These are phyloP conservation scores for Jaltomata sinuosa DNA, from an alignment of 257 asterid species.

Conservation along the genomic window DNA sequence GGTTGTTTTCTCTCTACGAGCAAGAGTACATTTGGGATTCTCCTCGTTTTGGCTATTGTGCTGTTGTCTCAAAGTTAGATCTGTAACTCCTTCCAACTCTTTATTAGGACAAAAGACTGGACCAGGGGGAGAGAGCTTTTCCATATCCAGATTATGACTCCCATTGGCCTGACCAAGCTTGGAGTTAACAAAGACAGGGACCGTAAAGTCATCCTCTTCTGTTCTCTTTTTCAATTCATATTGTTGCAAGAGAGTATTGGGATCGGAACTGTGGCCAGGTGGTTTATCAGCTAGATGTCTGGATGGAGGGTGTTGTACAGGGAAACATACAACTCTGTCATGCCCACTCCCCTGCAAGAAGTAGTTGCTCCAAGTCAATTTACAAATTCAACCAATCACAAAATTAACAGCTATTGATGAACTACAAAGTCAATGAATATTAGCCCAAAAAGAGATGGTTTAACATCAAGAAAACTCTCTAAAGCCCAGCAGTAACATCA, in stretches of 20 bases:
- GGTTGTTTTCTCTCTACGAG: slow-evolving; percentile 17
- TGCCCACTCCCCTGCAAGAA: slow-evolving; percentile 42
- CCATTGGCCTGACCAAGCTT: slow-evolving; percentile 28
- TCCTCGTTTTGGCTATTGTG: slow-evolving; percentile 19
- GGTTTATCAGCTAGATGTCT: slow-evolving; percentile 37
- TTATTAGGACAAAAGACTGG: slow-evolving; percentile 13
- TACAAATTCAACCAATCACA: background rate
- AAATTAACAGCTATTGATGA: background rate
- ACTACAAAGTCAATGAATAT: background rate
- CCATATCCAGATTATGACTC: slow-evolving; percentile 4
- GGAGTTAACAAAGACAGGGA: slow-evolving; percentile 49
- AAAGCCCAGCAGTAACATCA: background rate
- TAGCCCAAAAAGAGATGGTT: background rate
- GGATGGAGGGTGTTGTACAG: slow-evolving; percentile 26
- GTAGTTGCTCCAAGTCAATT: background rate
- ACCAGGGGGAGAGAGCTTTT: slow-evolving; percentile 24
- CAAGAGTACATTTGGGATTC: slow-evolving; percentile 15
- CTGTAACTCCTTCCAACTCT: slow-evolving; percentile 8
- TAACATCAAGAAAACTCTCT: background rate
- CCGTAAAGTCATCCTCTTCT: slow-evolving; percentile 70
- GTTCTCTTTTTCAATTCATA: slow-evolving; percentile 31
- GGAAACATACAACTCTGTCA: slow-evolving; percentile 26
- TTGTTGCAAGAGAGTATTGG: slow-evolving; percentile 22
- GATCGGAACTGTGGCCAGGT: slow-evolving; percentile 19
- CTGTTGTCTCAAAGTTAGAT: slow-evolving; percentile 12